A percentile compares a stretch with the other conserved stretches of the same genome.
Conservation (phyloP, 202 grass and related monocot genomes). For the Sporobolus alterniflorus region DNA sequence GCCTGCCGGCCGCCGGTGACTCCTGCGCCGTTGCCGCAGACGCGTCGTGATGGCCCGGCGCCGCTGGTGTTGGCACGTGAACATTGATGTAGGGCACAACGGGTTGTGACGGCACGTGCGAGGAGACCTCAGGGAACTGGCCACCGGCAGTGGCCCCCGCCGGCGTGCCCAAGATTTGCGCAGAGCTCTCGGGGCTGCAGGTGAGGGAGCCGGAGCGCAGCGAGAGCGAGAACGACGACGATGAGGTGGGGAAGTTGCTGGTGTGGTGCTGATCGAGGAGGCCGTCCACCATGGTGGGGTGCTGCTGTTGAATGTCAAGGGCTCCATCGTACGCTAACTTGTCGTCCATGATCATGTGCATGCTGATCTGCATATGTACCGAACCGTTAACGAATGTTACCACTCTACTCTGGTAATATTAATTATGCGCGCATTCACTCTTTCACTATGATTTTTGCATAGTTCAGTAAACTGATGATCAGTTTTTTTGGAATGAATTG, state of each 20-base stretch:
- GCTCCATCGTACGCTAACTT: constrained; percentile 16
- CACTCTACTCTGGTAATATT: neutral
- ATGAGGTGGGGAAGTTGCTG: constrained; percentile 30
- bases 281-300: neutral
- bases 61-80: neutral
- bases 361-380: constrained; percentile 45
- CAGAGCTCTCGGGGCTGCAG: constrained; percentile 34
- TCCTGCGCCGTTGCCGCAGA: neutral
- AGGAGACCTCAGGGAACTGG: constrained; percentile 49
- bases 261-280: constrained; percentile 9
- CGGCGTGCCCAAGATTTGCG: neutral
- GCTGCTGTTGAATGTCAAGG: neutral
- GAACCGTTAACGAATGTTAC: neutral
- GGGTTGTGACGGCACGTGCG: constrained; percentile 19
- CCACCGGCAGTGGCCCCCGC: neutral
- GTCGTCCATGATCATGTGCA: constrained; percentile 63
- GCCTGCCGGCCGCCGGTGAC: neutral
- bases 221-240: constrained; percentile 41
- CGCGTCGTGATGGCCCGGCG: too few relatives aligned
- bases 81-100: constrained; percentile 2
- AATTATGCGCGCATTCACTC: too few relatives aligned
- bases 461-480: too few relatives aligned
- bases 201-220: constrained; percentile 48
- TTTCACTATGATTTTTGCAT: too few relatives aligned
- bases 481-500: too few relatives aligned